Percentiles rank a stretch among this genome's conserved stretches.
phyloP scores from a whole-genome alignment of 208 protist species.

The Angomonas ambiguus region DNA sequence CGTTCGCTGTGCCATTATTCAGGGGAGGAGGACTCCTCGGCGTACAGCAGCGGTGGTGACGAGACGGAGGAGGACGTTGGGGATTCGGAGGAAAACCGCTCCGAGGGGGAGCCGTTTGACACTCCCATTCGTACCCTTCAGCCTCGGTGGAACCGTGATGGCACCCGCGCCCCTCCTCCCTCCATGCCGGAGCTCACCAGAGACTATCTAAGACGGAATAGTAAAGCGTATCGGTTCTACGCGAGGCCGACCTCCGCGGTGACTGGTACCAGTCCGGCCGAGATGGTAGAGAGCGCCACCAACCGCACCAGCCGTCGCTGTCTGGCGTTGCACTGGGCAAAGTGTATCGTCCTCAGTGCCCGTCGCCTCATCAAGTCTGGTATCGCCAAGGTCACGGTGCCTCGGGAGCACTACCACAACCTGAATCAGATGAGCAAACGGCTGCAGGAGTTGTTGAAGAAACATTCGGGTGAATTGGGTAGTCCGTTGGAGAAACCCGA shows the following conservation, averaged over 20 bases:
- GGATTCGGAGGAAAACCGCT: neutral
- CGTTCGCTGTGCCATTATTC: no score
- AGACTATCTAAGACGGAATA: slow-evolving; percentile 2
- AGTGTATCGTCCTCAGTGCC: slow-evolving; percentile 46
- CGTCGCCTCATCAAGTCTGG: slow-evolving; percentile 34
- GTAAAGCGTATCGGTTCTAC: slow-evolving; percentile 16
- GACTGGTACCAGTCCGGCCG: slow-evolving; percentile 31
- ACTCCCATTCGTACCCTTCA: neutral
- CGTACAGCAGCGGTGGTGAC: neutral
- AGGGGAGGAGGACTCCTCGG: no score
- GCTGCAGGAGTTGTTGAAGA: slow-evolving; percentile 25
- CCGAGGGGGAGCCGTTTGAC: neutral
- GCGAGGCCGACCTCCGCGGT: slow-evolving; percentile 21
- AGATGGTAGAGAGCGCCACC: slow-evolving; percentile 23
- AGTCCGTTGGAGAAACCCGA: neutral
- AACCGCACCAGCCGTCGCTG: slow-evolving; percentile 40
- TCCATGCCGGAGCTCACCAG: slow-evolving; percentile 14
- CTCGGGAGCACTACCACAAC: slow-evolving; percentile 35
- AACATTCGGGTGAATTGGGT: neutral
- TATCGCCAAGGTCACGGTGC: slow-evolving; percentile 29
- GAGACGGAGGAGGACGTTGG: neutral
- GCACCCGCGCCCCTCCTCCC: slow-evolving; percentile 8
- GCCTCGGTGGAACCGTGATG: neutral
- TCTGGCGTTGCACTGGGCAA: slow-evolving; percentile 44
- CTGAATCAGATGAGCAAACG: slow-evolving; percentile 22